A percentile compares a stretch with the other conserved stretches of the same genome.
These are phyloP conservation scores for Gaultheria prostrata DNA, from an alignment of 148 eudicot genomes.

Conservation along the genomic window DNA sequence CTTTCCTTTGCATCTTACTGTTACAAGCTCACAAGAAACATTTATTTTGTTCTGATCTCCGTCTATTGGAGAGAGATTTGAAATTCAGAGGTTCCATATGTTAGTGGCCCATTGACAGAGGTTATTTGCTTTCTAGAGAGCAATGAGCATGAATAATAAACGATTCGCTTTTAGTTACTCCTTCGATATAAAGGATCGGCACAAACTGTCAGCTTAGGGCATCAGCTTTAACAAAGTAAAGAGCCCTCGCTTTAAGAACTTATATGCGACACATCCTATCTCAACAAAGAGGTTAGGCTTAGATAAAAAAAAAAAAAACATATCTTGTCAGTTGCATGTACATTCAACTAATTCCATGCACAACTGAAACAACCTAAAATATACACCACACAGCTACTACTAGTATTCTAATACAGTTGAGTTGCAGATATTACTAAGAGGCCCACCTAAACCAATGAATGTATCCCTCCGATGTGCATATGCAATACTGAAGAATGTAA, in stretches of 20 bases:
- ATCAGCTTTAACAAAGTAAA: not conserved
- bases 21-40: not conserved
- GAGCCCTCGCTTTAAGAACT: not conserved
- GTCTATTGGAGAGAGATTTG: not conserved
- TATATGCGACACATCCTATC: not conserved
- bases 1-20: not conserved
- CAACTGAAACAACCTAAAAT: not conserved
- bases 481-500: not conserved
- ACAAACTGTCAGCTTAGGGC: not conserved
- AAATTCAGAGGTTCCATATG: not conserved
- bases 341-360: not conserved
- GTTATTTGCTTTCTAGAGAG: constrained; percentile 3
- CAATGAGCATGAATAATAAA: not conserved
- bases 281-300: not conserved
- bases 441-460: not conserved
- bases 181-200: not conserved
- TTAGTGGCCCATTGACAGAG: not conserved
- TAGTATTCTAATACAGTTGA: not conserved
- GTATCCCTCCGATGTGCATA: not conserved
- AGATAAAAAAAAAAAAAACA: not conserved
- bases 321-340: not conserved
- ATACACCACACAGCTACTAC: not conserved
- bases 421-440: not conserved
- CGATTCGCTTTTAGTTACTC: not conserved
- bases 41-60: not conserved